Conservation (phyloP, 1,284 basidiomycete genomes). For the Ceraceosorus bombacis region DNA sequence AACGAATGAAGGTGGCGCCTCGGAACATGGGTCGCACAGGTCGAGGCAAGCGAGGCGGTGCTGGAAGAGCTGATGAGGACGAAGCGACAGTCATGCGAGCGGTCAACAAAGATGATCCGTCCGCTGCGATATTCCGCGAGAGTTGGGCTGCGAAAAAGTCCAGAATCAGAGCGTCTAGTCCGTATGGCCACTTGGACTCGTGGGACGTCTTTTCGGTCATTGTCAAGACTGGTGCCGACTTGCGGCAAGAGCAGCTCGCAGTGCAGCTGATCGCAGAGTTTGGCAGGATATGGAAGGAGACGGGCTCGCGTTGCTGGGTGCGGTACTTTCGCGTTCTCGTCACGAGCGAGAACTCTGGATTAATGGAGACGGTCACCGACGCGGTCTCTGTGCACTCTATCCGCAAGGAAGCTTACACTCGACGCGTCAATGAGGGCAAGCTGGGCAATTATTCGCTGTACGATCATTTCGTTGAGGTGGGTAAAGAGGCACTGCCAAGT, state of each 20-base stretch:
- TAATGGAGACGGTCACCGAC: conserved; percentile 63
- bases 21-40: conserved; percentile 16
- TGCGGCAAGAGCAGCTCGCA: conserved; percentile 94
- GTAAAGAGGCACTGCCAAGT: not conserved
- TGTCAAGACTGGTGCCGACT: conserved; percentile 93
- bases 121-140: conserved; percentile 79
- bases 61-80: conserved; percentile 62
- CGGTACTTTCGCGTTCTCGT: conserved; percentile 72
- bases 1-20: conserved; percentile 70
- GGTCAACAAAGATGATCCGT: conserved; percentile 93
- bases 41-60: not conserved
- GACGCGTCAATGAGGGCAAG: conserved; percentile 47
- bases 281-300: conserved; percentile 82
- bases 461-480: conserved; percentile 39
- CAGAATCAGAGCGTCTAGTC: conserved; percentile 81
- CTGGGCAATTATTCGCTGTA: conserved; percentile 37
- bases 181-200: conserved; percentile 85
- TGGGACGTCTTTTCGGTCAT: conserved; percentile 85
- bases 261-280: conserved; percentile 91
- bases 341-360: conserved; percentile 81
- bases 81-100: conserved; percentile 70
- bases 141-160: conserved; percentile 92
- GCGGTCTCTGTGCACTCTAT: conserved; percentile 97
- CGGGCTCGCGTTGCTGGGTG: conserved; percentile 38
- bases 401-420: conserved; percentile 95